Conservation (phyloP, 2,329 filamentous ascomycete genomes). For the Aspergillus viridinutans region DNA sequence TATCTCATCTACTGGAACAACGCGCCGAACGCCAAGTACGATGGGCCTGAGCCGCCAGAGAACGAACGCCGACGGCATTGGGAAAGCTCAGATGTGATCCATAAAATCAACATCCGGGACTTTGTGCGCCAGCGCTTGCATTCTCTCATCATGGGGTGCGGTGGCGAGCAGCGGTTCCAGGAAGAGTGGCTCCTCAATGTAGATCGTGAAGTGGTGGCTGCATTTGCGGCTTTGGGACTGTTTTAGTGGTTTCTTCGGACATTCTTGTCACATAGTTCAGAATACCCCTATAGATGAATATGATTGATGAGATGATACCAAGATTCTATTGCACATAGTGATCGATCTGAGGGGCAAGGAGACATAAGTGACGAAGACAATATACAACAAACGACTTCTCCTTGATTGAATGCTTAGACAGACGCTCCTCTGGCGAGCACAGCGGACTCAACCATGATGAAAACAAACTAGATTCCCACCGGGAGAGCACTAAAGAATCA, state of each 20-base stretch:
- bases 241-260: slow-evolving; percentile 12
- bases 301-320: background rate
- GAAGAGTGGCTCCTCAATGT: slow-evolving; percentile 43
- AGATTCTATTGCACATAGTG: background rate
- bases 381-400: no score
- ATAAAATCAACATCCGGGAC: slow-evolving; percentile 42
- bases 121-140: slow-evolving; percentile 42
- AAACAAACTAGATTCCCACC: no score
- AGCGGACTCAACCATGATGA: no score
- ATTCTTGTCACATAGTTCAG: background rate
- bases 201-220: slow-evolving; percentile 39
- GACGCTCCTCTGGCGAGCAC: no score
- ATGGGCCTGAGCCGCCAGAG: slow-evolving; percentile 39
- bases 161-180: slow-evolving; percentile 40
- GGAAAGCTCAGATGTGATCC: slow-evolving; percentile 39
- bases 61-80: slow-evolving; percentile 38
- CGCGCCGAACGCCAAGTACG: slow-evolving; percentile 29
- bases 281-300: background rate
- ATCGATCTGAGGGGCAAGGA: no score
- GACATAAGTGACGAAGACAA: no score
- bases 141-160: slow-evolving; percentile 36
- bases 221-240: slow-evolving; percentile 37
- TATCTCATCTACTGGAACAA: slow-evolving; percentile 41
- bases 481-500: no score
- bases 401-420: no score